A percentile compares a stretch with the other conserved stretches of the same genome.
These are phyloP conservation scores for Niveomyces coronatus DNA, from an alignment of 2,329 filamentous ascomycete genomes.

Conservation along the genomic window DNA sequence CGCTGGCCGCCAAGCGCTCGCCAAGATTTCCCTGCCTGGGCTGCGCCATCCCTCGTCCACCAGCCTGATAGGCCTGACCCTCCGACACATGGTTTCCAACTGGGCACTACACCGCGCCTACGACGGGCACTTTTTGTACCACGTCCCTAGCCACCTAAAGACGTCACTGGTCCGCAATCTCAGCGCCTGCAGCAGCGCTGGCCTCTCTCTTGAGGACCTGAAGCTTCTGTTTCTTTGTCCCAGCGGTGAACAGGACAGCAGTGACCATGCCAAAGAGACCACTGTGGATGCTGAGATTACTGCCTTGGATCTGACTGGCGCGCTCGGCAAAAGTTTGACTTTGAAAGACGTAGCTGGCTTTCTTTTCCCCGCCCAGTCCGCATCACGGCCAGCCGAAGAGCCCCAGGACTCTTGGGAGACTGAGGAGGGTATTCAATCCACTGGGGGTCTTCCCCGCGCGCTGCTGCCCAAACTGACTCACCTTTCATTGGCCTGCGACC, in stretches of 20 bases:
- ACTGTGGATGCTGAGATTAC: constrained; percentile 23
- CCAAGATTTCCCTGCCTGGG: constrained; percentile 31
- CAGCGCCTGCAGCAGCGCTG: constrained; percentile 31
- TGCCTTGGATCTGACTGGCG: constrained; percentile 44
- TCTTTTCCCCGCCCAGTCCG: constrained; percentile 30
- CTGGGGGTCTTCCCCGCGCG: constrained; percentile 20
- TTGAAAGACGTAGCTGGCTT: constrained; percentile 43
- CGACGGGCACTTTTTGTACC: constrained; percentile 46
- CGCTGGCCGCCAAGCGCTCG: constrained; percentile 9
- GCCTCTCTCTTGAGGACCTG: constrained; percentile 41
- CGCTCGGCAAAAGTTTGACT: constrained; percentile 38
- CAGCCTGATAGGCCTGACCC: constrained; percentile 41
- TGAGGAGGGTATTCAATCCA: constrained; percentile 18
- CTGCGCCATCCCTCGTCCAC: constrained; percentile 31
- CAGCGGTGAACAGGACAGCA: constrained; percentile 11
- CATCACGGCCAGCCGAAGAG: constrained; percentile 15
- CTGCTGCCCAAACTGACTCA: constrained; percentile 50
- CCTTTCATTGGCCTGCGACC: constrained; percentile 44
- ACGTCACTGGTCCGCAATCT: constrained; percentile 42
- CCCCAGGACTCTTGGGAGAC: constrained; percentile 46
- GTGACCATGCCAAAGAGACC: constrained; percentile 13
- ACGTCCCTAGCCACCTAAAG: constrained; percentile 43
- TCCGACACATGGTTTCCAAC: constrained; percentile 40
- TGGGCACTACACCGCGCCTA: constrained; percentile 47
- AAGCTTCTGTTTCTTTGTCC: constrained; percentile 32